phyloP scores from a whole-genome alignment of 257 asterid genomes.

The Solanum pinnatisectum region DNA sequence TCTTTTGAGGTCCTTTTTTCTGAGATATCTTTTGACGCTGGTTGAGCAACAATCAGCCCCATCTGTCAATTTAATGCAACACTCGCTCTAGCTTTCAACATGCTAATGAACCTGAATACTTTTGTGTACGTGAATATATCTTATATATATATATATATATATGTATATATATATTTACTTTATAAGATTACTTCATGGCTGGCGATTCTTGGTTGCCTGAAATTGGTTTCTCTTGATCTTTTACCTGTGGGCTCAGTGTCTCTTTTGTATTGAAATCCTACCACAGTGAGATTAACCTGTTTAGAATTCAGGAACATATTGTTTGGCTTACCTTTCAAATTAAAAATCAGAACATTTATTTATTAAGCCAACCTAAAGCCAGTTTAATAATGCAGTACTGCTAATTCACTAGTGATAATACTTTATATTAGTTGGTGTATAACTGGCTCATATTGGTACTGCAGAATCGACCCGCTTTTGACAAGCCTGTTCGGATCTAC shows the following conservation, averaged over 20 bases:
- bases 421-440: neutral
- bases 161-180: neutral
- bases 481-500: constrained; percentile 72
- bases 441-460: constrained; percentile 1
- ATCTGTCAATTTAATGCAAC: neutral
- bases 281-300: neutral
- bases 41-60: neutral
- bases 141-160: no score
- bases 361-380: neutral
- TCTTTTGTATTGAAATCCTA: neutral
- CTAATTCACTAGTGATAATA: neutral
- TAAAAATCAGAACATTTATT: neutral
- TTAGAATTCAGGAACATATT: neutral
- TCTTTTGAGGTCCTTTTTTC: neutral
- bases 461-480: constrained; percentile 65
- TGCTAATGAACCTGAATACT: neutral
- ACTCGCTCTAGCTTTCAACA: neutral
- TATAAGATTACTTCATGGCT: neutral
- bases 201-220: neutral
- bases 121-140: neutral
- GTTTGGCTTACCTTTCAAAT: neutral
- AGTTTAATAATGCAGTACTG: no score
- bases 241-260: neutral
- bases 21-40: neutral
- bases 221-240: neutral